Evolutionary conservation across 2,329 filamentous ascomycete genomes (phyloP), one percentile per base, ranked within the genome.

Genomic region (Neofusicoccum sp.): DNA sequence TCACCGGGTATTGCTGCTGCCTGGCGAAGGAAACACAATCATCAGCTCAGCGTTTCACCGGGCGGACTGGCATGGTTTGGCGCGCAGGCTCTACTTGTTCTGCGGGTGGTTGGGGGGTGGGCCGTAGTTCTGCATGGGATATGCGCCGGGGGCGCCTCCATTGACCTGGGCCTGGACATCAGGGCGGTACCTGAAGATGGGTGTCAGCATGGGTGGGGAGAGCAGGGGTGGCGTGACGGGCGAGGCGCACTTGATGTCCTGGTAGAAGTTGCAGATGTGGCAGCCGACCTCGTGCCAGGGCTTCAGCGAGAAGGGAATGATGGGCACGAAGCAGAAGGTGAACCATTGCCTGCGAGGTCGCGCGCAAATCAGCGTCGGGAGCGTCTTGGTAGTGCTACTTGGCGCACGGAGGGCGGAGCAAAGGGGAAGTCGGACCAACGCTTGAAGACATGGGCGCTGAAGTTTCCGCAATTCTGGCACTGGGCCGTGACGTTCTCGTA

Each of bases 281-380:
- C 89, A 93, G 62, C 81, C 79, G 60, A 93, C 82, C 68, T 91
- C 89, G 67, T 87, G 79, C 74, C 41, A 54, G 0, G 79, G 79
- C 62, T 81, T 80, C 4, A 81, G 66, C 28, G 84, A 87, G 69
- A 92, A 87, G 0, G 89, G 89, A 28, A 93, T 80, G 47, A 93
- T 74, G 51, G 89, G 89, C 58, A 91, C 75, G 75, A 89, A 91
- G 80, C 89, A 92, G 69, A 92, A 86, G 4, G 89, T 92, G 70
- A 92, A 92, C 87, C 88, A 91, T 43, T 80, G 71, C 76, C 75
- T 76, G 51, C 14, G 33, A 2, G 36, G 26, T 51, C 31, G 49
- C 16, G 48, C 38, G 48, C 34, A 47, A 38, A 26, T 61, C 41
- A 58, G 54, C 41, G 30, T n/a, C 31, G 16, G 20, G 51, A 43